A percentile compares a stretch with the other conserved stretches of the same genome.
Conservation (phyloP, 768 basidiomycete species). For the Tylopilus intermedius region DNA sequence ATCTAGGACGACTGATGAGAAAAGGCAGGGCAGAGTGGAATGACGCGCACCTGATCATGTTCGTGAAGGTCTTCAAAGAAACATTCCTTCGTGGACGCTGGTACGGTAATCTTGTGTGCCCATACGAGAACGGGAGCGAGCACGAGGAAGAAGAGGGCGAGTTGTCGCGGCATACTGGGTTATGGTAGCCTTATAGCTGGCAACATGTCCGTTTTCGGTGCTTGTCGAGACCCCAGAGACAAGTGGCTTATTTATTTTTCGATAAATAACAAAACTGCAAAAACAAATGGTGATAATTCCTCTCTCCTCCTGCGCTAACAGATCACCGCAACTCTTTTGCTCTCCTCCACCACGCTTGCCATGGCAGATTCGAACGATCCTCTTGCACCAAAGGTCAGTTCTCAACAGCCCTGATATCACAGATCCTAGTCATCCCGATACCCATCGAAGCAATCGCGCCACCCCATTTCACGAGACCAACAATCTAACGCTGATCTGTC, state of each 20-base stretch:
- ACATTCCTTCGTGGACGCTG: conserved; percentile 83
- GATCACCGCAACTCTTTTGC: conserved; percentile 4
- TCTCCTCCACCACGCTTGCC: conserved; percentile 18
- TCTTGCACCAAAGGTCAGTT: conserved; percentile 66
- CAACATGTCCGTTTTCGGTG: conserved; percentile 7
- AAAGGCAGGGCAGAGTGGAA: background rate
- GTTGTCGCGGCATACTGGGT: conserved; percentile 33
- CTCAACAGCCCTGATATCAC: background rate
- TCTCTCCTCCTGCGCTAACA: conserved; percentile 16
- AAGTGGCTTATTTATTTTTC: conserved; percentile 2
- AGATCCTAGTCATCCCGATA: background rate
- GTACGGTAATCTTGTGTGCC: conserved; percentile 70
- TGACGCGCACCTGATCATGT: conserved; percentile 70
- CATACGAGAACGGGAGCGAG: conserved; percentile 35
- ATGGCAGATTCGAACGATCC: conserved; percentile 62
- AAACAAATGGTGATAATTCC: conserved; percentile 22
- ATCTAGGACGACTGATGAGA: conserved; percentile 50
- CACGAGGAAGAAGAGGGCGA: conserved; percentile 37
- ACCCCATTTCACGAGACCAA: conserved; percentile 23
- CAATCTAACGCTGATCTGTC: conserved; percentile 25
- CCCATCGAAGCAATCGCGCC: conserved; percentile 27
- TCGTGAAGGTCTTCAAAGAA: conserved; percentile 93
- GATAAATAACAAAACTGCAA: conserved; percentile 2
- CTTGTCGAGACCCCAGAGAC: conserved; percentile 25
- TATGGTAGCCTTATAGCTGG: too few species aligned